A percentile compares a stretch with the other conserved stretches of the same genome.
Conservation (phyloP, 306 rosid genomes). For the Glycine tomentella region DNA sequence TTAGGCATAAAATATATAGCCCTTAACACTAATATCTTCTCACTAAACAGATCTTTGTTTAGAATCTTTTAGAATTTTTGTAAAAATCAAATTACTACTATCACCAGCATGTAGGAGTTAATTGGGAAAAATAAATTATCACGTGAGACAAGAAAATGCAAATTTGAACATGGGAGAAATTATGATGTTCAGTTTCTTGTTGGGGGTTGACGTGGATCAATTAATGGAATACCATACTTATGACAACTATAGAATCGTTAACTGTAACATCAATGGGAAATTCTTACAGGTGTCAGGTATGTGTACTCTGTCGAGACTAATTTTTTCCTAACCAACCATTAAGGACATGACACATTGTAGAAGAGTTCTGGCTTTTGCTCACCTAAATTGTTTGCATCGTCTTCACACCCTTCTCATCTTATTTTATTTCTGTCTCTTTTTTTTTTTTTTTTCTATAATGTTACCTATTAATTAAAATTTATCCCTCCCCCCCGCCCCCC, state of each 20-base stretch:
- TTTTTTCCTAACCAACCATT: constrained; percentile 11
- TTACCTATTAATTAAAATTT: not conserved
- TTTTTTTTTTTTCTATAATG: too few species aligned
- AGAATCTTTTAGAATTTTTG: not conserved
- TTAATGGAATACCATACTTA: not conserved
- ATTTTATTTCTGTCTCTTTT: not conserved
- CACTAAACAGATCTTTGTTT: not conserved
- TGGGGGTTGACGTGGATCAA: constrained; percentile 13
- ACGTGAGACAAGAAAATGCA: constrained; percentile 8
- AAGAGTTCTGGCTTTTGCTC: not conserved
- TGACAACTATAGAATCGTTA: not conserved
- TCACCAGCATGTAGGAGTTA: not conserved
- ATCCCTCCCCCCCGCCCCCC: too few species aligned
- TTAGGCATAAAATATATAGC: not conserved
- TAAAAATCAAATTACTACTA: not conserved
- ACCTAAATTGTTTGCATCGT: not conserved
- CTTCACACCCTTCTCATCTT: not conserved
- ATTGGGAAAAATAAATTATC: not conserved
- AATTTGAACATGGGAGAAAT: not conserved
- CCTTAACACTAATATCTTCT: not conserved
- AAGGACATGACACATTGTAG: not conserved
- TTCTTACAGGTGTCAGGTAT: not conserved
- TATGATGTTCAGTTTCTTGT: not conserved
- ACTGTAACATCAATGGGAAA: not conserved
- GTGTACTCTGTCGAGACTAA: not conserved